These are phyloP conservation scores for Jacaranda copaia DNA, from an alignment of 257 asterid species.

Conservation along the genomic window DNA sequence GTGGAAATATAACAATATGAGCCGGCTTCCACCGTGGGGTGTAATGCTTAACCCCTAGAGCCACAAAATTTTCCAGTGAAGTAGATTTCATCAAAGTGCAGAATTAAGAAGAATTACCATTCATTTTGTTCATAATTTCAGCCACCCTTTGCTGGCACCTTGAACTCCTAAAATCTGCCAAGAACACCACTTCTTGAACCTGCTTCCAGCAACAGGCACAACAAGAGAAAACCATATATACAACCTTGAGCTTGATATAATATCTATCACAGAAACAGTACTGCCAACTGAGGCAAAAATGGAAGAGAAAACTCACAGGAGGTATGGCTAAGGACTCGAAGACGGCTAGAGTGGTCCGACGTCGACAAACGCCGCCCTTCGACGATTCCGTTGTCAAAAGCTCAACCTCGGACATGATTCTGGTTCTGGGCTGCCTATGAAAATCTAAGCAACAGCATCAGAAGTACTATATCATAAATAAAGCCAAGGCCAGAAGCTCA, in stretches of 20 bases:
- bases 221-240: neutral
- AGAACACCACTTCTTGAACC: slow-evolving; percentile 74
- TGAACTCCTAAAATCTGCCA: slow-evolving; percentile 65
- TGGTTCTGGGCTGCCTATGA: too few species aligned
- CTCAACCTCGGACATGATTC: neutral
- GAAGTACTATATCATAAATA: too few species aligned
- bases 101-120: slow-evolving; percentile 44
- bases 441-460: too few species aligned
- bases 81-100: neutral
- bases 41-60: too few species aligned
- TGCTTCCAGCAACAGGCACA: slow-evolving; percentile 11
- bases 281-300: too few species aligned
- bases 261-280: too few species aligned
- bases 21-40: too few species aligned
- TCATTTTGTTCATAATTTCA: slow-evolving; percentile 60
- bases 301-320: slow-evolving; percentile 42
- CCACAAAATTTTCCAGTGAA: too few species aligned
- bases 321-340: slow-evolving; percentile 47
- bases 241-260: neutral
- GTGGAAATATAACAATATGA: too few species aligned
- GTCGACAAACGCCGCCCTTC: neutral
- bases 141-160: slow-evolving; percentile 71
- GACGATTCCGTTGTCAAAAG: neutral
- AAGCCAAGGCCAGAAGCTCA: too few species aligned
- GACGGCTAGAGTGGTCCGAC: slow-evolving; percentile 35